Base-by-base conservation (phyloP, 2,329 filamentous ascomycete genomes). In the Westerdykella aurantiaca region DNA sequence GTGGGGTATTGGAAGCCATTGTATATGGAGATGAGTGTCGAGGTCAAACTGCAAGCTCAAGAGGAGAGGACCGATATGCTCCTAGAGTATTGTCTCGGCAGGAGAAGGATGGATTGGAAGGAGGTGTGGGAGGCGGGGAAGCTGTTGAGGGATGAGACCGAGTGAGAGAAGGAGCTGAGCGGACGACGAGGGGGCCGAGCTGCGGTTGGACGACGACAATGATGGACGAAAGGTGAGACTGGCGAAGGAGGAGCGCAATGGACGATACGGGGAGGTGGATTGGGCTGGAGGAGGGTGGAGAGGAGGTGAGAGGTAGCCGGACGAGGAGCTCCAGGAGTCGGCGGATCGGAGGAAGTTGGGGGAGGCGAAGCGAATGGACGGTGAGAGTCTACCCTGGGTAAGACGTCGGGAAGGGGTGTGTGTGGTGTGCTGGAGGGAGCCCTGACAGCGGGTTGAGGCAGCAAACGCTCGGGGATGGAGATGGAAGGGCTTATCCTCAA, bases 1-100 rank as follows among this genome's bases (percentile, higher is more conserved):
- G 54, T n/a, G 58, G 54, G 37, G 56, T 58, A 3, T 52, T 57
- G 55, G 60, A 54, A 25, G 60, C 56, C 60, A 64, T 64, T 38
- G 39, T 39, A 38, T 25, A 10, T 10, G 10, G 23, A 34, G 6
- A 11, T 34, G 43, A 10, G 23, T 25, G 23, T 38, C 23, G 31
- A 18, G 33, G 34, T 45, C n/a, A 5, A 31, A 37, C 35, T 18
- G 40, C 33, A 25, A 33, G 23, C 23, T 25, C 23, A 25, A 5
- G 33, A 44, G 34, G 31, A 34, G 22, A 22, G 39, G 7, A 4
- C 14, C 13, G 37, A 7, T 38, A 14, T 18, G 6, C 21, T 6
- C n/a, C 18, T 5, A 14, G 33, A 5, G 13, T 34, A 7, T 34
- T 18, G 11, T 21, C 18, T 14, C 16, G 31, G 37, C 9, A 34